Evolutionary conservation across 345 rosid genomes (phyloP).

Genomic region (Camelina hispida): DNA sequence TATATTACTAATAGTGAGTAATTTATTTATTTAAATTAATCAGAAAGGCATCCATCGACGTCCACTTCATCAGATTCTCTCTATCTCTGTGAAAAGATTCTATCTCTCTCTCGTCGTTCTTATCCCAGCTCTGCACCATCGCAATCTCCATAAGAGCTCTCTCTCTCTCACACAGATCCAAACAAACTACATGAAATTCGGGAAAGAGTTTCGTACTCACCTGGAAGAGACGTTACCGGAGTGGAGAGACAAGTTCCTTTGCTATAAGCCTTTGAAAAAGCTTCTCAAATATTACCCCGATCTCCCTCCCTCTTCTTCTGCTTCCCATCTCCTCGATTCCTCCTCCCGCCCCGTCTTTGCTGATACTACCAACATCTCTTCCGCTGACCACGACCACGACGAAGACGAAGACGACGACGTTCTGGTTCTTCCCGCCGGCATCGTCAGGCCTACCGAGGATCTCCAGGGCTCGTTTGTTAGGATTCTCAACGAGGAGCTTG

Average conservation of each 20-base stretch:
- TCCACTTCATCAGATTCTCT: constrained; percentile 43
- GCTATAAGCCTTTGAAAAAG: constrained; percentile 88
- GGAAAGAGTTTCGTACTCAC: constrained; percentile 87
- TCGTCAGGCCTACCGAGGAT: constrained; percentile 41
- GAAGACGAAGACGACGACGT: neutral
- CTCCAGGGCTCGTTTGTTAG: constrained; percentile 72
- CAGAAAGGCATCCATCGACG: constrained; percentile 16
- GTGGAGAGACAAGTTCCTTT: constrained; percentile 96
- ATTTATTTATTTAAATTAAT: too few relatives aligned
- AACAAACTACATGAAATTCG: constrained; percentile 70
- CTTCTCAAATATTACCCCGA: constrained; percentile 66
- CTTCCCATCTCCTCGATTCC: constrained; percentile 26
- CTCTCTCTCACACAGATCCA: neutral
- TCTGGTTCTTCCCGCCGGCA: neutral
- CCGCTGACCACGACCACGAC: neutral
- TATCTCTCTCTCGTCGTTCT: neutral
- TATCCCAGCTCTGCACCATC: constrained; percentile 22
- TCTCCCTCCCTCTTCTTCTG: neutral
- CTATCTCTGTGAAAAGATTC: constrained; percentile 13
- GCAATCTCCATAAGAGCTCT: constrained; percentile 1
- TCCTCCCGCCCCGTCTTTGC: constrained; percentile 34
- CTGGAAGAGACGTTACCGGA: constrained; percentile 89
- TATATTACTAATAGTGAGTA: too few relatives aligned
- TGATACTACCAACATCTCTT: constrained; percentile 37
- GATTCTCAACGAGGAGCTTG: constrained; percentile 87